A percentile compares a stretch with the other conserved stretches of the same genome.
Conservation (phyloP, 768 basidiomycete species). For the Holtermanniella nyarrowii region DNA sequence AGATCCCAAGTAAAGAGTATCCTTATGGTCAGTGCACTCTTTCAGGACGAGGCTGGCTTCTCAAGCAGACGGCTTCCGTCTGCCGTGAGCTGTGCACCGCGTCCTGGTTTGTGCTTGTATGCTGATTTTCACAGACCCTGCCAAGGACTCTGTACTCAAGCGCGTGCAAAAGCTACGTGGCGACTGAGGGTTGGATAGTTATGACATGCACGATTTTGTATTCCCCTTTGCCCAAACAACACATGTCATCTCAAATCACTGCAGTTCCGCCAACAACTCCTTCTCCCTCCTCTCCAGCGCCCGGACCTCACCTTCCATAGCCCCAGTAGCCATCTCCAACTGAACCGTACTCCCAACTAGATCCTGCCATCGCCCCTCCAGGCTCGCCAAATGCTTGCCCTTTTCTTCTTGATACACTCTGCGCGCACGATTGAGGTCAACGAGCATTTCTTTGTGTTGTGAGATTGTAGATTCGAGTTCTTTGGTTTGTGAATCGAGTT, state of each 20-base stretch:
- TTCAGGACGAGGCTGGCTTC: background rate
- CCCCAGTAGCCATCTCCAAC: constrained; percentile 88
- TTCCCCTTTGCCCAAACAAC: background rate
- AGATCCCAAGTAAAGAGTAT: constrained; percentile 97
- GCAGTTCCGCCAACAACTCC: constrained; percentile 25
- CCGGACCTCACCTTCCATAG: constrained; percentile 67
- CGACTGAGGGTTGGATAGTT: constrained; percentile 48
- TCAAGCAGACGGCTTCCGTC: constrained; percentile 11
- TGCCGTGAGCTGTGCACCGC: constrained; percentile 1
- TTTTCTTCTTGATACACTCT: constrained; percentile 72
- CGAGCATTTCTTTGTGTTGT: constrained; percentile 54
- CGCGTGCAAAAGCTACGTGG: constrained; percentile 94
- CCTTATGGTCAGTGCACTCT: constrained; percentile 70
- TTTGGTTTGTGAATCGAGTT: constrained; percentile 68
- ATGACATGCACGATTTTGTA: constrained; percentile 9
- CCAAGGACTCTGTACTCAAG: constrained; percentile 90
- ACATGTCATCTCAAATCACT: constrained; percentile 7
- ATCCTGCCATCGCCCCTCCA: constrained; percentile 88
- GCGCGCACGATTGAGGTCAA: constrained; percentile 76
- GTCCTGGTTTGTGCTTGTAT: background rate
- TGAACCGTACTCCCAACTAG: constrained; percentile 81
- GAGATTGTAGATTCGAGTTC: constrained; percentile 45
- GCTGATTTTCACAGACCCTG: constrained; percentile 55
- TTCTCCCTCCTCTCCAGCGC: constrained; percentile 36
- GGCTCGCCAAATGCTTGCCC: constrained; percentile 64